A percentile compares a stretch with the other conserved stretches of the same genome.
These are phyloP conservation scores for Candida sp. DNA, from an alignment of 1,139 yeast genomes.

Conservation along the genomic window DNA sequence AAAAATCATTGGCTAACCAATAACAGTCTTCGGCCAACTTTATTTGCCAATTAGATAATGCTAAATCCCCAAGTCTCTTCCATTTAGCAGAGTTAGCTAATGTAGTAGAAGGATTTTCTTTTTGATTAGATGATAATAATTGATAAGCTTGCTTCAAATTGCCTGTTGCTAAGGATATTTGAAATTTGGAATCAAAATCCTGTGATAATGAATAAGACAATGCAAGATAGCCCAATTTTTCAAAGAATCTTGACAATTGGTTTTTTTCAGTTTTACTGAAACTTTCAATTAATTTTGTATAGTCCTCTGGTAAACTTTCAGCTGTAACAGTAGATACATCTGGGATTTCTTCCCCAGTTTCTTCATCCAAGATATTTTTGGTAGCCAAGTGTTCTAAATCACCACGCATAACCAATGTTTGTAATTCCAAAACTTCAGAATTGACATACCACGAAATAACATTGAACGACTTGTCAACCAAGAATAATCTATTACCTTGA, in stretches of 20 bases:
- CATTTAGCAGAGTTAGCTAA: constrained; percentile 55
- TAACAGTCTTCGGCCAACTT: constrained; percentile 80
- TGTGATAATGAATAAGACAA: constrained; percentile 81
- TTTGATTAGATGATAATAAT: constrained; percentile 59
- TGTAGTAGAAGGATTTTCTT: constrained; percentile 38
- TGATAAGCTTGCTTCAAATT: constrained; percentile 70
- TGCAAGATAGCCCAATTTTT: constrained; percentile 83
- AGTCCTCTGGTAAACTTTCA: constrained; percentile 60
- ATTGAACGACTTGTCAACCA: constrained; percentile 86
- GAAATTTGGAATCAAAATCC: constrained; percentile 84
- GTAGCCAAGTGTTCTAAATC: constrained; percentile 59
- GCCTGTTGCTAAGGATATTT: constrained; percentile 55
- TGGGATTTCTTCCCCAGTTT: constrained; percentile 35
- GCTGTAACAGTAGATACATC: constrained; percentile 58
- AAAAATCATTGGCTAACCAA: constrained; percentile 75
- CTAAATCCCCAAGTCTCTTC: constrained; percentile 89
- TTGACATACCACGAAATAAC: constrained; percentile 82
- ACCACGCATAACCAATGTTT: constrained; percentile 92
- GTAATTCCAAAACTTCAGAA: constrained; percentile 86
- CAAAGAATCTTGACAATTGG: constrained; percentile 88
- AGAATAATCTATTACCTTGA: constrained; percentile 83
- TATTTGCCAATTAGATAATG: constrained; percentile 75
- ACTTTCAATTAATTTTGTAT: constrained; percentile 34
- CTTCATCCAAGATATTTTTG: constrained; percentile 30
- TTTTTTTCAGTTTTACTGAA: constrained; percentile 68